Conservation (phyloP, 1,284 basidiomycete species). For the Microbotryomycetes sp. region DNA sequence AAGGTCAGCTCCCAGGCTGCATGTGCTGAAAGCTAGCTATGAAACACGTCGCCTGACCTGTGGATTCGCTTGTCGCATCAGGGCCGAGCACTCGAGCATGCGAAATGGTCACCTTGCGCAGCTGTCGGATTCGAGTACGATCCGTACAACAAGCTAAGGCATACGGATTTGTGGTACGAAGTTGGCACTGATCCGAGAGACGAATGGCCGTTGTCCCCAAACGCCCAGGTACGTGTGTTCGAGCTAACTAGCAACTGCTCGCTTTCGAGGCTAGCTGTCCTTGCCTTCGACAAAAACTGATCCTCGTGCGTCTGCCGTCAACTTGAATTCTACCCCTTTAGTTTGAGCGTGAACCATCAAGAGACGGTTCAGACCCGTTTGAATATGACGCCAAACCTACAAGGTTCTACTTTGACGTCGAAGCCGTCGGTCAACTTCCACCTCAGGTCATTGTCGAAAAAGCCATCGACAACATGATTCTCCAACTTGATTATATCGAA, state of each 20-base stretch:
- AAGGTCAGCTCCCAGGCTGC: conserved; percentile 53
- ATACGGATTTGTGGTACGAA: conserved; percentile 96
- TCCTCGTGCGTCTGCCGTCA: no score
- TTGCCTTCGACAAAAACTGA: no score
- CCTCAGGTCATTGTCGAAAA: conserved; percentile 83
- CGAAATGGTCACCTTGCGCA: conserved; percentile 96
- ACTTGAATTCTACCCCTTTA: no score
- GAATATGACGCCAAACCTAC: conserved; percentile 78
- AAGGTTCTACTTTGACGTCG: conserved; percentile 85
- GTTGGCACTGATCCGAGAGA: conserved; percentile 44
- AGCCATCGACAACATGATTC: conserved; percentile 38
- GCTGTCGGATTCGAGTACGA: conserved; percentile 97
- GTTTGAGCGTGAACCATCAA: conserved; percentile 64
- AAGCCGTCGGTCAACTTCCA: conserved; percentile 78
- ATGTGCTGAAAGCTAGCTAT: background rate
- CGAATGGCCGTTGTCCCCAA: conserved; percentile 32
- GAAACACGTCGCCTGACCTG: no score
- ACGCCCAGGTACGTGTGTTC: conserved; percentile 35
- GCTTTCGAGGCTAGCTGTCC: no score
- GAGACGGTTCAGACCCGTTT: conserved; percentile 67
- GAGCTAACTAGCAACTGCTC: no score
- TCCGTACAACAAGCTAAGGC: conserved; percentile 91
- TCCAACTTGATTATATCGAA: background rate
- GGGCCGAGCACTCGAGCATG: conserved; percentile 97
- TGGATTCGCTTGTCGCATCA: conserved; percentile 40